Percentiles rank a stretch among this genome's conserved stretches.
Conservation (phyloP, 2,329 filamentous ascomycete genomes). For the Sporothrix variecibatus region DNA sequence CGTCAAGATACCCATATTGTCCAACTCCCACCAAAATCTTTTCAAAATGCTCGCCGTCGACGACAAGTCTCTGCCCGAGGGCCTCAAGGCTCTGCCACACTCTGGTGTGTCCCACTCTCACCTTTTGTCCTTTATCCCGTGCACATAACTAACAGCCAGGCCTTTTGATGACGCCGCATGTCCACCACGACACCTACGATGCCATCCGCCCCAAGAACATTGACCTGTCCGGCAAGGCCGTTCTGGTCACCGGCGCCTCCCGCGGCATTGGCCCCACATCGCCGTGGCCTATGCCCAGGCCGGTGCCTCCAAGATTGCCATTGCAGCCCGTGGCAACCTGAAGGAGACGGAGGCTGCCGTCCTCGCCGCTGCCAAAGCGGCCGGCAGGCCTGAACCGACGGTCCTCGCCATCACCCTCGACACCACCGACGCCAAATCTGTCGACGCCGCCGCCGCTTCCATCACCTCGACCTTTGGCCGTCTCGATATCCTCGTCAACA, state of each 20-base stretch:
- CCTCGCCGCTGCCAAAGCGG: conserved; percentile 14
- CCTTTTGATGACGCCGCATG: conserved; percentile 5
- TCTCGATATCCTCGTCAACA: conserved; percentile 30
- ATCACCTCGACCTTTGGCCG: conserved; percentile 9
- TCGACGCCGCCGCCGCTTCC: conserved; percentile 10
- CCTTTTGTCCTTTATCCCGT: not conserved
- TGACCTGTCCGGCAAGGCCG: conserved; percentile 27
- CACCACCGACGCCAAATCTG: conserved; percentile 14
- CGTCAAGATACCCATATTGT: not conserved
- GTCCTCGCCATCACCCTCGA: conserved; percentile 14
- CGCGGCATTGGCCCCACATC: conserved; percentile 26
- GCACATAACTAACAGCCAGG: not conserved
- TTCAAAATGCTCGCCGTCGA: not conserved
- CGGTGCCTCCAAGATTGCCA: conserved; percentile 21
- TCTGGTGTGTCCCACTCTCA: not conserved
- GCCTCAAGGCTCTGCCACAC: not conserved
- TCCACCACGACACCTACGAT: conserved; percentile 31
- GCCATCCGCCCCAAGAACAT: conserved; percentile 23
- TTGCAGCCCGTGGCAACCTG: conserved; percentile 19
- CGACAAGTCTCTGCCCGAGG: conserved; percentile 4
- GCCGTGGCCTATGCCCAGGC: conserved; percentile 26
- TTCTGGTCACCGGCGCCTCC: conserved; percentile 29
- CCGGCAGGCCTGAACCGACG: conserved; percentile 9
- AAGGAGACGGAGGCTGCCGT: not conserved
- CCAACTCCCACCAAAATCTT: not conserved